phyloP scores from a whole-genome alignment of 2,329 filamentous ascomycete genomes.

The Penicillium sp. region DNA sequence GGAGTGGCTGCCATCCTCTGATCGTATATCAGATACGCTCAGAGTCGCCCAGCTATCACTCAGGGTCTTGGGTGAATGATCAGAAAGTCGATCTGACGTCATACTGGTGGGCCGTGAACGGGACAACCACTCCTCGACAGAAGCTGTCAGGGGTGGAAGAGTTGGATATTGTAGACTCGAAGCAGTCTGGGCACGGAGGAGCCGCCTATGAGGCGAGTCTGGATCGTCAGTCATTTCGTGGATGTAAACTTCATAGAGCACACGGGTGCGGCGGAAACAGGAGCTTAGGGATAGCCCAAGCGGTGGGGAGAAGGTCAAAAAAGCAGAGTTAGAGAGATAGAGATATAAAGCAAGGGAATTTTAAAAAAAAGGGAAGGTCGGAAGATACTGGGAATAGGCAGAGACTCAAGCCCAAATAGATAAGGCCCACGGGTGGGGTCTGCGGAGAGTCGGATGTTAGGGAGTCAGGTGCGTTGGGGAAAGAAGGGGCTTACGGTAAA shows the following conservation, averaged over 20 bases:
- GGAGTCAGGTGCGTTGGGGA: not conserved
- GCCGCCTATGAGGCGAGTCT: conserved; percentile 32
- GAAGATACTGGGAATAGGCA: conserved; percentile 8
- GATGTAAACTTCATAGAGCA: conserved; percentile 9
- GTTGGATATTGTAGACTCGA: conserved; percentile 43
- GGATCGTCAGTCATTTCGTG: conserved; percentile 39
- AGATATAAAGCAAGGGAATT: not conserved
- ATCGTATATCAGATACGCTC: conserved; percentile 44
- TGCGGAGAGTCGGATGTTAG: conserved; percentile 8
- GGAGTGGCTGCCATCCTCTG: conserved; percentile 46
- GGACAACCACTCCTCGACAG: conserved; percentile 43
- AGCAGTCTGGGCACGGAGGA: conserved; percentile 25
- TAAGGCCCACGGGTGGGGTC: conserved; percentile 9
- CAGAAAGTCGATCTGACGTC: conserved; percentile 34
- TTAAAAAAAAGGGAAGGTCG: not conserved
- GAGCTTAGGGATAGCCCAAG: conserved; percentile 6
- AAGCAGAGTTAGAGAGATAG: conserved; percentile 6
- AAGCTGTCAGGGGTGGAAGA: conserved; percentile 38
- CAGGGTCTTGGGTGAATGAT: conserved; percentile 33
- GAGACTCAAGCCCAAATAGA: conserved; percentile 8
- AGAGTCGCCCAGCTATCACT: conserved; percentile 49
- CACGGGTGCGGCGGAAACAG: conserved; percentile 7
- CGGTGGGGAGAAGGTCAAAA: not conserved
- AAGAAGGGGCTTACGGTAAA: not conserved
- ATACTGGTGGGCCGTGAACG: conserved; percentile 42